Conservation (phyloP, 2,329 filamentous ascomycete species). For the Colletotrichum sp. region DNA sequence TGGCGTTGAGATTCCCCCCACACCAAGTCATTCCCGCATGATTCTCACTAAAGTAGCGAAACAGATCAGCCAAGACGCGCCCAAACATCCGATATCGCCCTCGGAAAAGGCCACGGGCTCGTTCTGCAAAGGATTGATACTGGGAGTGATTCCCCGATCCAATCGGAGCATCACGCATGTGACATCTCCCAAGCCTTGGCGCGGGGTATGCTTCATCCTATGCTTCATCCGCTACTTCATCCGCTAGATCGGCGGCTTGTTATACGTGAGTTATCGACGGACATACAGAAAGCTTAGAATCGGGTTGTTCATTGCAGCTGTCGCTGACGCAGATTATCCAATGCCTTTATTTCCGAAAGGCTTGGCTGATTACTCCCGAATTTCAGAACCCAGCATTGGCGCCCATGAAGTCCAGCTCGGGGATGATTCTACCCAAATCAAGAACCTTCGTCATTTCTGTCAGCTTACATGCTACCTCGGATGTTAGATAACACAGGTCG, state of each 20-base stretch:
- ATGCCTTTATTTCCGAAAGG: not conserved
- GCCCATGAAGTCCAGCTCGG: not conserved
- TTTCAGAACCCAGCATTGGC: not conserved
- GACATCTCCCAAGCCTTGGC: not conserved
- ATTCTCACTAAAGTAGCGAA: not conserved
- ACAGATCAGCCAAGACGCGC: not conserved
- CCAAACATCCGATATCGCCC: not conserved
- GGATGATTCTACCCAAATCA: not conserved
- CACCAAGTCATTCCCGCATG: not conserved
- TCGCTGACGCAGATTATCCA: not conserved
- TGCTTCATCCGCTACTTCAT: too few relatives aligned
- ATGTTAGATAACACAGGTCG: fast-evolving
- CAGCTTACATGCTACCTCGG: fast-evolving
- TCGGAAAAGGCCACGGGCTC: not conserved
- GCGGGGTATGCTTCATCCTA: not conserved
- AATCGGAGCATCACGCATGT: not conserved
- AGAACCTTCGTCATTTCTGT: not conserved
- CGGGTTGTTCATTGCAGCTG: fast-evolving
- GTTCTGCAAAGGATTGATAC: not conserved
- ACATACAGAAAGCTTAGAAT: not conserved
- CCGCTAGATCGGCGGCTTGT: not conserved
- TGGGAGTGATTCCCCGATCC: not conserved
- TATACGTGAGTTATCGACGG: not conserved
- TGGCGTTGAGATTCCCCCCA: not conserved
- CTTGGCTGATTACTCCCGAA: not conserved